These are phyloP conservation scores for Lentinula edodes DNA, from an alignment of 768 basidiomycete genomes.

Conservation along the genomic window DNA sequence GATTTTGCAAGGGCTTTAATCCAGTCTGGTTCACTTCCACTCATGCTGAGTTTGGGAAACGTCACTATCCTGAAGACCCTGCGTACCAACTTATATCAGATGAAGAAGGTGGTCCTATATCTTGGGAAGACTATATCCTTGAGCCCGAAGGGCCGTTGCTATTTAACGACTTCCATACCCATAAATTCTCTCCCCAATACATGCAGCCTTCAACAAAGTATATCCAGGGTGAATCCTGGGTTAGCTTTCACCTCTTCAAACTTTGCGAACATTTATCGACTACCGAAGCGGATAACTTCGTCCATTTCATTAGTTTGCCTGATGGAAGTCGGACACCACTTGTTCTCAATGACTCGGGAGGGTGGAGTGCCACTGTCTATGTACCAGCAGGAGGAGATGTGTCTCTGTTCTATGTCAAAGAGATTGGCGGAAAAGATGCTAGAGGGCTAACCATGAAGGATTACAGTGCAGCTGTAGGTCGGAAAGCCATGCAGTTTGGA, in stretches of 20 bases:
- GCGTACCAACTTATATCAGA: conserved; percentile 35
- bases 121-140: conserved; percentile 42
- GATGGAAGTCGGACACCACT: conserved; percentile 30
- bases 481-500: conserved; percentile 33
- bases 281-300: conserved; percentile 34
- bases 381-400: conserved; percentile 29
- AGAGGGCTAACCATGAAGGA: conserved; percentile 30
- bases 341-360: conserved; percentile 28
- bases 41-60: conserved; percentile 35
- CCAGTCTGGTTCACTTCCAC: conserved; percentile 37
- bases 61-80: conserved; percentile 40
- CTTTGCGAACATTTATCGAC: conserved; percentile 42
- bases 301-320: conserved; percentile 29
- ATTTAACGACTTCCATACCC: conserved; percentile 28
- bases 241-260: conserved; percentile 36
- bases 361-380: conserved; percentile 34
- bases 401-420: conserved; percentile 28
- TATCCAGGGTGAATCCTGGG: conserved; percentile 28
- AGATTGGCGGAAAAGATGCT: conserved; percentile 30
- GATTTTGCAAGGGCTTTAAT: conserved; percentile 29
- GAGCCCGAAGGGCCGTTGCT: conserved; percentile 32
- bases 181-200: conserved; percentile 24
- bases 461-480: conserved; percentile 27
- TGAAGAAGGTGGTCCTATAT: conserved; percentile 29
- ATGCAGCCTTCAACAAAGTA: conserved; percentile 29